These are phyloP conservation scores for Monilinia fructigena DNA, from an alignment of 2,329 filamentous ascomycete genomes.

Conservation along the genomic window DNA sequence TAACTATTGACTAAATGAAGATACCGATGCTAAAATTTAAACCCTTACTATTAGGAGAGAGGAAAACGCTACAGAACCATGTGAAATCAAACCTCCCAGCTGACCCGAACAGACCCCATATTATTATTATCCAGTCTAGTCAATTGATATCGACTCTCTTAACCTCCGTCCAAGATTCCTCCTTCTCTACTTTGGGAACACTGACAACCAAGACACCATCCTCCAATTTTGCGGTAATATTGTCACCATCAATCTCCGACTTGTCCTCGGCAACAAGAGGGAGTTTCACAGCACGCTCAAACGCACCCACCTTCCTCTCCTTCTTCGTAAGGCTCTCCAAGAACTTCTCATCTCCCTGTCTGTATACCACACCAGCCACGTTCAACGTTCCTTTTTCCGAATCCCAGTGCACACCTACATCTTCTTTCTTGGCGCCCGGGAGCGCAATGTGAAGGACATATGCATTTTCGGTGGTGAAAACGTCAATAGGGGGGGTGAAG, in stretches of 20 bases:
- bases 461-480: constrained; percentile 66
- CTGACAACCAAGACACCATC: constrained; percentile 74
- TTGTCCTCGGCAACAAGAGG: constrained; percentile 52
- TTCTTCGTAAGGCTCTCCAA: constrained; percentile 58
- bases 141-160: constrained; percentile 54
- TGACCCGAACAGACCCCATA: constrained; percentile 12
- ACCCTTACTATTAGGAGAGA: constrained; percentile 6
- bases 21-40: constrained; percentile 21
- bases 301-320: constrained; percentile 71
- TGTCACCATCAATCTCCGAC: constrained; percentile 63
- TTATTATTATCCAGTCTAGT: constrained; percentile 18
- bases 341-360: constrained; percentile 68
- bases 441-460: constrained; percentile 72
- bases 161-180: constrained; percentile 56
- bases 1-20: constrained; percentile 24
- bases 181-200: constrained; percentile 70
- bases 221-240: constrained; percentile 73
- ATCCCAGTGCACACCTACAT: constrained; percentile 75
- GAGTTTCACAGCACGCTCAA: constrained; percentile 68
- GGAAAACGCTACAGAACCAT: neutral
- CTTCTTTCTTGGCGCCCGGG: constrained; percentile 76
- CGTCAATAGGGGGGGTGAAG: constrained; percentile 67
- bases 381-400: constrained; percentile 63
- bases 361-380: constrained; percentile 70
- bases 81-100: constrained; percentile 23